phyloP scores from a whole-genome alignment of 2,329 filamentous ascomycete genomes.

The Eurotiales sp. region DNA sequence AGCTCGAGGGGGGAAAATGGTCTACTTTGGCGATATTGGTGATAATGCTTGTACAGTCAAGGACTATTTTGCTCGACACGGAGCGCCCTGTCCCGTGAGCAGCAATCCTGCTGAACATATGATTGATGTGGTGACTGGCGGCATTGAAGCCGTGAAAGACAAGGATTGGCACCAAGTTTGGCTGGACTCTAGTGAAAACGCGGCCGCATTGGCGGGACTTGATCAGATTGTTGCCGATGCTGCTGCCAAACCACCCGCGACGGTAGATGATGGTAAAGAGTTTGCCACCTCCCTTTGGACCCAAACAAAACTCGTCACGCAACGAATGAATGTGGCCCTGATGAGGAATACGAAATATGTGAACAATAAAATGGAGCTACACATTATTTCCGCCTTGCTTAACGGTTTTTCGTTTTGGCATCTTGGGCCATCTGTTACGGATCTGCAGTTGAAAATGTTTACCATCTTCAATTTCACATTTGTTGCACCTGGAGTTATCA shows the following conservation, averaged over 20 bases:
- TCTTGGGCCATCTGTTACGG: neutral
- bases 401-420: conserved; percentile 14
- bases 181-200: no score
- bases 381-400: conserved; percentile 12
- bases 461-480: conserved; percentile 1
- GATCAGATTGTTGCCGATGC: conserved; percentile 28
- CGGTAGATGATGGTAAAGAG: no score
- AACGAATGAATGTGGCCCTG: conserved; percentile 13
- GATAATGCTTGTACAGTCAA: conserved; percentile 33
- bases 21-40: conserved; percentile 51
- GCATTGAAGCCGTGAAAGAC: no score
- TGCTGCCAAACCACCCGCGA: no score
- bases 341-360: conserved; percentile 17
- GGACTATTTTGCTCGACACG: neutral
- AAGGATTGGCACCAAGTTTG: no score
- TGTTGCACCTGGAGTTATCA: conserved; percentile 1
- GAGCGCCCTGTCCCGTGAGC: neutral
- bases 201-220: no score
- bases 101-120: conserved; percentile 2
- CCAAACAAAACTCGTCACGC: conserved; percentile 69
- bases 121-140: neutral
- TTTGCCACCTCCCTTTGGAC: no score
- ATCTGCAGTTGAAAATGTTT: neutral
- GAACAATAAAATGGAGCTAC: conserved; percentile 9
- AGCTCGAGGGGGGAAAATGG: conserved; percentile 48